A percentile compares a stretch with the other conserved stretches of the same genome.
Conservation (phyloP, 2,329 filamentous ascomycete species). For the Talaromyces sp. region DNA sequence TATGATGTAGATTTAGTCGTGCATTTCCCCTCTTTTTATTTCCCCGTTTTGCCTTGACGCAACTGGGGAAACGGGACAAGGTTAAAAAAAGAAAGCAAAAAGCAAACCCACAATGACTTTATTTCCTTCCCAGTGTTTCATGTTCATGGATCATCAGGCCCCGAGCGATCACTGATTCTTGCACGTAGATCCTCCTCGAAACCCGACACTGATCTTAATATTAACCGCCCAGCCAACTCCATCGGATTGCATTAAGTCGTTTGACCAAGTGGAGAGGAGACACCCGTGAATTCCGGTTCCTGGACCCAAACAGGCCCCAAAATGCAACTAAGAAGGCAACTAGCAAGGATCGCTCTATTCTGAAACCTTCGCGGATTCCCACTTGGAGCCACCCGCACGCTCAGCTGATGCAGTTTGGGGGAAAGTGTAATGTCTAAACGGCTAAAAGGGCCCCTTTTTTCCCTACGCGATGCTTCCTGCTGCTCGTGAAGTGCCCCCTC, state of each 20-base stretch:
- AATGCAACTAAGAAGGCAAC: slow-evolving; percentile 16
- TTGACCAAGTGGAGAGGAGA: slow-evolving; percentile 8
- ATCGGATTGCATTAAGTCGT: slow-evolving; percentile 17
- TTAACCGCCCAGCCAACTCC: slow-evolving; percentile 3
- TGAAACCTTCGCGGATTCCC: slow-evolving; percentile 18
- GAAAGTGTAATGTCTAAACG: slow-evolving; percentile 6
- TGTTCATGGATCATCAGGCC: too few relatives aligned
- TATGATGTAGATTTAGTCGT: background rate
- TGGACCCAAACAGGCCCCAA: slow-evolving; percentile 4
- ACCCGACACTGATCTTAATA: slow-evolving; percentile 8
- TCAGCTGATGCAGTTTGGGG: slow-evolving; percentile 21
- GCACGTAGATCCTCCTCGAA: slow-evolving; percentile 14
- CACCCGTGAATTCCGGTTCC: slow-evolving; percentile 14
- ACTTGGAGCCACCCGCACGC: slow-evolving; percentile 11
- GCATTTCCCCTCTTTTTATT: background rate
- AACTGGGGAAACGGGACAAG: background rate
- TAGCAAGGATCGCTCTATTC: slow-evolving; percentile 16
- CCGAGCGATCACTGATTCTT: background rate
- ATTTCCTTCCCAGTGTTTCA: too few relatives aligned
- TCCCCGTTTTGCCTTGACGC: background rate
- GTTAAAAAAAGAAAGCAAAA: too few relatives aligned
- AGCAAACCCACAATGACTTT: too few relatives aligned
- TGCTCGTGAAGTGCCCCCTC: background rate
- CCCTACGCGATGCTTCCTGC: background rate
- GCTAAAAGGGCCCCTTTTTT: slow-evolving; percentile 4